Conservation (phyloP, 768 basidiomycete species). For the Naganishia randhawae region DNA sequence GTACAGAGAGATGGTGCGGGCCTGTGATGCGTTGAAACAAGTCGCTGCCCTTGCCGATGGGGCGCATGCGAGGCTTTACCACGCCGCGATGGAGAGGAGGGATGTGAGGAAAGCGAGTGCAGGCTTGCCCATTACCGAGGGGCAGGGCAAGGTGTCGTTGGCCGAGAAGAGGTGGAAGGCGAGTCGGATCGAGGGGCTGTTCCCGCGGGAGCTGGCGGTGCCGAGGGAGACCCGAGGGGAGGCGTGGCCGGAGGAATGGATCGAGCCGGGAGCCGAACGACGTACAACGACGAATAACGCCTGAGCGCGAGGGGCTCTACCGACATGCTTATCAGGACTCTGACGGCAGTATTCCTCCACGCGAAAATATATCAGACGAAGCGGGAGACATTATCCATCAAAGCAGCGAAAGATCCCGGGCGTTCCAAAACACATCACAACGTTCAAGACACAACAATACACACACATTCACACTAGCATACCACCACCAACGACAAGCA, state of each 20-base stretch:
- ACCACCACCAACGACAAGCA: too few relatives aligned
- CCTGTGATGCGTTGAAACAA: constrained; percentile 70
- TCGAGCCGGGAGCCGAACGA: neutral
- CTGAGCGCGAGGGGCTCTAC: too few relatives aligned
- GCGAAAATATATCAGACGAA: neutral
- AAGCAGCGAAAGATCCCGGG: too few relatives aligned
- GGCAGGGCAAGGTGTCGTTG: constrained; percentile 62
- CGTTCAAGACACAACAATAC: too few relatives aligned
- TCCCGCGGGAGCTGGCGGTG: constrained; percentile 73
- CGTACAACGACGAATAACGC: neutral
- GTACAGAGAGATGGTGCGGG: constrained; percentile 70
- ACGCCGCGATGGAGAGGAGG: constrained; percentile 39
- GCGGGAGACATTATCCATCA: too few relatives aligned
- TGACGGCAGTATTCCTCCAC: constrained; percentile 3
- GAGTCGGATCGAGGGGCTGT: constrained; percentile 58
- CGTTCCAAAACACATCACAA: too few relatives aligned
- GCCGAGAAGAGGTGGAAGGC: constrained; percentile 69
- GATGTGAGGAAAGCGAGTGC: constrained; percentile 53
- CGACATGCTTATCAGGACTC: too few relatives aligned
- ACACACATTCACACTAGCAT: too few relatives aligned
- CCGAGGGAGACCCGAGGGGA: constrained; percentile 77
- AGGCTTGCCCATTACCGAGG: constrained; percentile 56
- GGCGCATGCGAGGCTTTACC: constrained; percentile 31
- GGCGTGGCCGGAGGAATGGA: constrained; percentile 76
- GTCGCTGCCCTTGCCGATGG: constrained; percentile 8